Evolutionary conservation across 2,329 filamentous ascomycete genomes (phyloP).

Genomic region (Alternaria conjuncta): DNA sequence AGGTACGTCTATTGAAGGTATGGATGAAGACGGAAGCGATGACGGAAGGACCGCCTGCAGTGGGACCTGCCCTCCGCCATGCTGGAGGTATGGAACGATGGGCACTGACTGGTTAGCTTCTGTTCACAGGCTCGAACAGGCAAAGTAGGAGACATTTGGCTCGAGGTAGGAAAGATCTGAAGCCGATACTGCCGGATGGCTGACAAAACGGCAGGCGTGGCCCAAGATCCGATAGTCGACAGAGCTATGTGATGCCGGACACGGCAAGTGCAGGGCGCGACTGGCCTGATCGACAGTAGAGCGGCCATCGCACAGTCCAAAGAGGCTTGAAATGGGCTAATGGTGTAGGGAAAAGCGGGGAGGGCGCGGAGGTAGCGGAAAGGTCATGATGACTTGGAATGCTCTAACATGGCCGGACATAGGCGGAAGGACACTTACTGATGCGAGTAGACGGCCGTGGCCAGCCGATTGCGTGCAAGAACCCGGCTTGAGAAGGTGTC

Average conservation of each 20-base stretch:
- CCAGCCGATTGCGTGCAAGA: conserved; percentile 1
- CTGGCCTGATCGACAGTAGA: background rate
- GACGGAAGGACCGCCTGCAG: conserved; percentile 37
- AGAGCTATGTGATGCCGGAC: conserved; percentile 5
- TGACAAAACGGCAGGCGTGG: conserved; percentile 5
- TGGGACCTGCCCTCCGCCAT: conserved; percentile 46
- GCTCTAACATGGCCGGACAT: conserved; percentile 24
- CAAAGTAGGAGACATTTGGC: conserved; percentile 7
- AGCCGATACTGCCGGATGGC: conserved; percentile 34
- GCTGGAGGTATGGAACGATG: conserved; percentile 42
- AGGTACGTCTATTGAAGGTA: conserved; percentile 30
- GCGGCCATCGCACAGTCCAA: background rate
- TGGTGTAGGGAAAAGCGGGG: conserved; percentile 17
- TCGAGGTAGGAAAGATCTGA: conserved; percentile 3
- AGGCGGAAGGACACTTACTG: conserved; percentile 30
- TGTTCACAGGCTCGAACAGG: conserved; percentile 16
- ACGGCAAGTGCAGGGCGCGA: conserved; percentile 22
- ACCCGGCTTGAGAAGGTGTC: background rate
- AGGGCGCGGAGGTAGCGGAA: conserved; percentile 30
- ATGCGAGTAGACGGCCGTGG: conserved; percentile 5
- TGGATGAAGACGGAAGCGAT: conserved; percentile 28
- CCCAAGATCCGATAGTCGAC: conserved; percentile 7
- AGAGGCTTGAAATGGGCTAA: conserved; percentile 16
- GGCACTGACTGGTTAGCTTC: conserved; percentile 44
- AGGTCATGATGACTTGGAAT: conserved; percentile 29